A percentile compares a stretch with the other conserved stretches of the same genome.
Evolutionary conservation across 148 eudicot genomes (phyloP).

Genomic region (Nepenthes mirabilis): DNA sequence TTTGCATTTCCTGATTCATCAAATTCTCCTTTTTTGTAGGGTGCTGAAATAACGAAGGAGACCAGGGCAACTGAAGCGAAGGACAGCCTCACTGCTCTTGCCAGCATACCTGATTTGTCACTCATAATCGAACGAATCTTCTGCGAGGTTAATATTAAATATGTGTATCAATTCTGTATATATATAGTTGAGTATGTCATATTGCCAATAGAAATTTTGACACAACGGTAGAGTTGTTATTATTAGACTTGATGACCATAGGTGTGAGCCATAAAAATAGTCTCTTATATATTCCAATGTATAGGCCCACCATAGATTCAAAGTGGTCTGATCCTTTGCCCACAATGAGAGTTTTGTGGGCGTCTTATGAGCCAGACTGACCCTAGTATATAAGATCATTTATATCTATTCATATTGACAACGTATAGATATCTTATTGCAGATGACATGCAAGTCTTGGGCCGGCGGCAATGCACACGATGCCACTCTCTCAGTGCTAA

Average conservation of each 20-base stretch:
- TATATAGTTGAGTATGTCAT: too few species aligned
- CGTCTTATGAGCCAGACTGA: not conserved
- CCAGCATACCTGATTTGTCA: constrained; percentile 18
- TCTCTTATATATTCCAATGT: too few species aligned
- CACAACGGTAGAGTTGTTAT: too few species aligned
- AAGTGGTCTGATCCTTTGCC: too few species aligned
- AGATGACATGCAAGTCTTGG: constrained; percentile 27
- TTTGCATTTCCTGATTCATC: not conserved
- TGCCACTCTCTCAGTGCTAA: constrained; percentile 21
- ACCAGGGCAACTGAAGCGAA: constrained; percentile 6
- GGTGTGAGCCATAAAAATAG: too few species aligned
- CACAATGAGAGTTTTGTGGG: too few species aligned
- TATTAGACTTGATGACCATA: too few species aligned
- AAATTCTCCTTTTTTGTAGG: constrained; percentile 11
- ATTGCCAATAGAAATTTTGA: too few species aligned
- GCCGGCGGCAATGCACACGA: constrained; percentile 28
- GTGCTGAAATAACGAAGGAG: not conserved
- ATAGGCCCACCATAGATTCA: too few species aligned
- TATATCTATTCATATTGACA: not conserved
- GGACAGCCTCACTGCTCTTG: constrained; percentile 1
- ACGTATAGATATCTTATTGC: not conserved
- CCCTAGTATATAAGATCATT: too few species aligned
- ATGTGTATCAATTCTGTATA: too few species aligned
- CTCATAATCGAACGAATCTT: constrained; percentile 21
- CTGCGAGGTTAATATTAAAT: constrained; percentile 18